Percentiles rank a stretch among this genome's conserved stretches.
phyloP scores from a whole-genome alignment of 2,329 filamentous ascomycete genomes.

The Alternaria triticimaculans region DNA sequence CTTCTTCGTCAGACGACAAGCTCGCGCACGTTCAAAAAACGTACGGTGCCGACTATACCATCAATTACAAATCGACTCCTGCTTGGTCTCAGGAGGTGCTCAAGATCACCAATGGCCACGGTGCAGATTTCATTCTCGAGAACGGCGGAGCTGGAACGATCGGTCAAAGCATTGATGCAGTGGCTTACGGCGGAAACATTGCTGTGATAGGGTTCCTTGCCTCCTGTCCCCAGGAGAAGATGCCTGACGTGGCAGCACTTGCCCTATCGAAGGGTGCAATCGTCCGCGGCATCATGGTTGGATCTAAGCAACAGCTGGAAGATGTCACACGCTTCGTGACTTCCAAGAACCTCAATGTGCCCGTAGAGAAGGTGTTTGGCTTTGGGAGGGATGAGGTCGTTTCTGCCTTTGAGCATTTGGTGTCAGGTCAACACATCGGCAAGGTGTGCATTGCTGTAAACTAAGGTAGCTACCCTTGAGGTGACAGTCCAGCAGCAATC shows the following conservation, averaged over 20 bases:
- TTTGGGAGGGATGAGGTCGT: slow-evolving; percentile 41
- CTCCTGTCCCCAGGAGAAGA: slow-evolving; percentile 30
- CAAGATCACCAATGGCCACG: slow-evolving; percentile 52
- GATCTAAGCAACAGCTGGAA: slow-evolving; percentile 60
- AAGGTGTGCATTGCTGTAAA: slow-evolving; percentile 23
- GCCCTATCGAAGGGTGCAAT: slow-evolving; percentile 40
- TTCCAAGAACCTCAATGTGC: slow-evolving; percentile 33
- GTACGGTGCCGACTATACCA: slow-evolving; percentile 53
- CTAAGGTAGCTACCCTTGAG: not conserved
- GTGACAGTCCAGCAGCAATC: not conserved
- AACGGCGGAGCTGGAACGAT: slow-evolving; percentile 48
- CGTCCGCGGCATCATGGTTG: slow-evolving; percentile 62
- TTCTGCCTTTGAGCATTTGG: slow-evolving; percentile 43
- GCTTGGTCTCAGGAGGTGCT: slow-evolving; percentile 57
- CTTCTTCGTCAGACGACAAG: slow-evolving; percentile 59
- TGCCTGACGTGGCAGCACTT: slow-evolving; percentile 41
- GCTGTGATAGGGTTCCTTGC: slow-evolving; percentile 53
- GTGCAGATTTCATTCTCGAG: slow-evolving; percentile 54
- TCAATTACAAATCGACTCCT: slow-evolving; percentile 59
- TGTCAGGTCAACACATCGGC: slow-evolving; percentile 41
- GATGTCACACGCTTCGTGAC: slow-evolving; percentile 44
- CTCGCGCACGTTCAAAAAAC: slow-evolving; percentile 52
- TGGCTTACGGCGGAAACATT: slow-evolving; percentile 55
- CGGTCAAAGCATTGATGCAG: slow-evolving; percentile 54
- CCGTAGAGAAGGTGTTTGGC: slow-evolving; percentile 41